phyloP scores from a whole-genome alignment of 257 asterid genomes.

The Haberlea rhodopensis region DNA sequence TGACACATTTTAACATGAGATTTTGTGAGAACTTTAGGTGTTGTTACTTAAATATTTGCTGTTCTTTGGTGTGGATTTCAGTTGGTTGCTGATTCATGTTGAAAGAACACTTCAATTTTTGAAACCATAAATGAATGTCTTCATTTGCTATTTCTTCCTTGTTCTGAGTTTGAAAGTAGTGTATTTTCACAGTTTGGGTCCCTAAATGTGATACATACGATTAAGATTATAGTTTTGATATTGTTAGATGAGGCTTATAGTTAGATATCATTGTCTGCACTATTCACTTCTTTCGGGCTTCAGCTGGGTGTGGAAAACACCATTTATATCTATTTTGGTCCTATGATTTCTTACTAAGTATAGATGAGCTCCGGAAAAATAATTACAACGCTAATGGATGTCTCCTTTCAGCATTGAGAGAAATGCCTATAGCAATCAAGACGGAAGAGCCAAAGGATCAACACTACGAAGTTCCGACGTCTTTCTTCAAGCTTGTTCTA shows the following conservation, averaged over 20 bases:
- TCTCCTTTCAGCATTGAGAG: conserved; percentile 61
- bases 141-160: background rate
- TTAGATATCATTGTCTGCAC: background rate
- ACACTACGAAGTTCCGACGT: conserved; percentile 85
- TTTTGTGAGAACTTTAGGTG: too few relatives aligned
- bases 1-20: too few relatives aligned
- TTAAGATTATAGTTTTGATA: background rate
- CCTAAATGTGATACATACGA: background rate
- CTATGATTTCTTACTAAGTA: background rate
- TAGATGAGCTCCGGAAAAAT: background rate
- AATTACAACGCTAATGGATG: conserved; percentile 16
- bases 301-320: too few relatives aligned
- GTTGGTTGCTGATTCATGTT: too few relatives aligned
- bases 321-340: too few relatives aligned
- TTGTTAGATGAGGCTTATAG: too few relatives aligned
- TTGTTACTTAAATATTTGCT: too few relatives aligned
- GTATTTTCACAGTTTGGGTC: background rate
- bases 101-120: too few relatives aligned
- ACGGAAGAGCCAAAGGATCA: conserved; percentile 79
- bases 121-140: too few relatives aligned
- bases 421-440: conserved; percentile 83
- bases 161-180: background rate
- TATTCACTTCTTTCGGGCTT: too few relatives aligned
- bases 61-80: too few relatives aligned
- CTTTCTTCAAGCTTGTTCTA: conserved; percentile 88